phyloP scores from a whole-genome alignment of 2,329 filamentous ascomycete genomes.

The Colletotrichum nymphaeae region DNA sequence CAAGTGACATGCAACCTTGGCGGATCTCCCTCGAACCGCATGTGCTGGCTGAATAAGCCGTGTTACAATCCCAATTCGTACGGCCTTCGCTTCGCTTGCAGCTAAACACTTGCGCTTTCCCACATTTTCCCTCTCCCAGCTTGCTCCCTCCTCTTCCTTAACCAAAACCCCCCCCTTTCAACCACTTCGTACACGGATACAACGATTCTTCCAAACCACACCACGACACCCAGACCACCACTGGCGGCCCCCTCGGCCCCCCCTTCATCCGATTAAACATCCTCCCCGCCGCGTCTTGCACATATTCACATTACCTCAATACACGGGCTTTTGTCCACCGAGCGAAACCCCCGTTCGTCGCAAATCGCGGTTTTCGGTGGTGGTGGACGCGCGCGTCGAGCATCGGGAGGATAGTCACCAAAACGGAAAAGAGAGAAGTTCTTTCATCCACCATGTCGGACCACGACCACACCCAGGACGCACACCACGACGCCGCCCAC shows the following conservation, averaged over 20 bases:
- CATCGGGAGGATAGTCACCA: neutral
- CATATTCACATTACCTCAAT: slow-evolving; percentile 10
- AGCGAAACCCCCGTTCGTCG: neutral
- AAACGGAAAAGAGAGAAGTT: neutral
- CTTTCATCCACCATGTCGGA: slow-evolving; percentile 30
- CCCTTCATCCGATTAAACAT: slow-evolving; percentile 15
- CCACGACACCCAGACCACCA: neutral
- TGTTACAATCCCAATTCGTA: neutral
- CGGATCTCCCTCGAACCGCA: neutral
- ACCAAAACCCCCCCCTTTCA: slow-evolving; percentile 14
- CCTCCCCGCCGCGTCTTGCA: slow-evolving; percentile 4
- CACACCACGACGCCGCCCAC: slow-evolving; percentile 29
- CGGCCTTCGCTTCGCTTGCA: slow-evolving; percentile 11
- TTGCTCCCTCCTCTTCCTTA: slow-evolving; percentile 33
- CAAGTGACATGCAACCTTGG: slow-evolving; percentile 21
- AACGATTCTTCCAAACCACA: slow-evolving; percentile 32
- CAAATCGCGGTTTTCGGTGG: neutral
- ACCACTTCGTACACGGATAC: slow-evolving; percentile 29
- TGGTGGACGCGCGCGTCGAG: slow-evolving; percentile 5
- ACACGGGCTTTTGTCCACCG: neutral
- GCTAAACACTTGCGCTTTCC: slow-evolving; percentile 25
- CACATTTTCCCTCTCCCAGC: slow-evolving; percentile 13
- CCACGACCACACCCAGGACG: slow-evolving; percentile 30
- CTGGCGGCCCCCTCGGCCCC: neutral
- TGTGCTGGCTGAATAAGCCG: neutral